Conservation (phyloP, 179 eudicot genomes). For the Silene noctiflora region DNA sequence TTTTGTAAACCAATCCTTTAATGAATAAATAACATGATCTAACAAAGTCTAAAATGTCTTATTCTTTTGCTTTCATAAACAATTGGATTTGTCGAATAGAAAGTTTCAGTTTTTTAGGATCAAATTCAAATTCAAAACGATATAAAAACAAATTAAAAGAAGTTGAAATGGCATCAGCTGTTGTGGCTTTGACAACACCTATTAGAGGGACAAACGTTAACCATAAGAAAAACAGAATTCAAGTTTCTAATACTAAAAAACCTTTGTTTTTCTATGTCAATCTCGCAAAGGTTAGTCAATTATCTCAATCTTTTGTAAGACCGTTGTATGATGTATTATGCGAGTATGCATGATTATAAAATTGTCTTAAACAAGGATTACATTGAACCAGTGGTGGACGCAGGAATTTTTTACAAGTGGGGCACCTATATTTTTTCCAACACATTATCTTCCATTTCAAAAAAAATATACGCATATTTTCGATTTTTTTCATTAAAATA, state of each 20-base stretch:
- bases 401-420: too few relatives aligned
- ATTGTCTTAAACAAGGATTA: too few relatives aligned
- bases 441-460: too few relatives aligned
- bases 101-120: background rate
- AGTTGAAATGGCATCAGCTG: constrained; percentile 25
- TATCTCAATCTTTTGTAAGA: background rate
- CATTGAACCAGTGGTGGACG: too few relatives aligned
- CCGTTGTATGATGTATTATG: too few relatives aligned
- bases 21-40: background rate
- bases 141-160: background rate
- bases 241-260: constrained; percentile 36
- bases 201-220: constrained; percentile 5
- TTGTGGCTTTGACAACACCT: constrained; percentile 23
- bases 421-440: too few relatives aligned
- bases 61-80: background rate
- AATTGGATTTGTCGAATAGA: background rate
- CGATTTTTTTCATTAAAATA: too few relatives aligned
- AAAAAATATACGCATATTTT: too few relatives aligned
- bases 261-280: constrained; percentile 37
- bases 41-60: background rate
- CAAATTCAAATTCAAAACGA: background rate
- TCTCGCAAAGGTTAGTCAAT: constrained; percentile 29
- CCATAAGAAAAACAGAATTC: constrained; percentile 33
- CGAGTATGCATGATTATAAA: too few relatives aligned
- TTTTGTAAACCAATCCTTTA: constrained; percentile 20